phyloP scores from a whole-genome alignment of 2,329 filamentous ascomycete species.

The Trichoderma afroharzianum region DNA sequence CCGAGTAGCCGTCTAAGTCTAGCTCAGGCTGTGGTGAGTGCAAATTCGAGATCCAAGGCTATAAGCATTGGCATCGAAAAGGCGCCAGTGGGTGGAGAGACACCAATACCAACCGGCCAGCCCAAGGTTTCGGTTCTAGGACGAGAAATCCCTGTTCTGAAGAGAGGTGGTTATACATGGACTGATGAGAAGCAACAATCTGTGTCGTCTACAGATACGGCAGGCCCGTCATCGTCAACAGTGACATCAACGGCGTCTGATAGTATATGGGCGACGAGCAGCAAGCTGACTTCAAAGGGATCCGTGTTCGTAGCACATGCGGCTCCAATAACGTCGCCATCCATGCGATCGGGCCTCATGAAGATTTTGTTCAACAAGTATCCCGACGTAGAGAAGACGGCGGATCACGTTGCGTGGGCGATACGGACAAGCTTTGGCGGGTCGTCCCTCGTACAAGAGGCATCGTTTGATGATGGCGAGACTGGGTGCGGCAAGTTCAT shows the following conservation, averaged over 20 bases:
- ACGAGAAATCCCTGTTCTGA: slow-evolving; percentile 70
- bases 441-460: slow-evolving; percentile 44
- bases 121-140: slow-evolving; percentile 70
- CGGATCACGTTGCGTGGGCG: slow-evolving; percentile 58
- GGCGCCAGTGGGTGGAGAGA: slow-evolving; percentile 61
- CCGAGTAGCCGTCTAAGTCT: slow-evolving; percentile 79
- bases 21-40: slow-evolving; percentile 78
- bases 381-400: slow-evolving; percentile 46
- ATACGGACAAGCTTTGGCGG: slow-evolving; percentile 34
- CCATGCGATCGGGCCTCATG: slow-evolving; percentile 42
- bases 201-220: background rate
- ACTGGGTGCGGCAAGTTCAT: slow-evolving; percentile 55
- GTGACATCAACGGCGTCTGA: slow-evolving; percentile 17
- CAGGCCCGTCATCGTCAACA: slow-evolving; percentile 19
- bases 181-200: slow-evolving; percentile 16
- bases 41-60: slow-evolving; percentile 75
- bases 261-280: slow-evolving; percentile 48
- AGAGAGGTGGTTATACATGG: slow-evolving; percentile 67
- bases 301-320: slow-evolving; percentile 59
- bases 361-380: slow-evolving; percentile 47
- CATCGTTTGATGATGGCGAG: slow-evolving; percentile 60
- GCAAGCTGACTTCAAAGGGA: slow-evolving; percentile 47
- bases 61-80: slow-evolving; percentile 68
- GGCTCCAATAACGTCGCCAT: slow-evolving; percentile 34
- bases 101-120: slow-evolving; percentile 72